Conservation (phyloP, 1,284 basidiomycete genomes). For the Pseudozyma thailandica region DNA sequence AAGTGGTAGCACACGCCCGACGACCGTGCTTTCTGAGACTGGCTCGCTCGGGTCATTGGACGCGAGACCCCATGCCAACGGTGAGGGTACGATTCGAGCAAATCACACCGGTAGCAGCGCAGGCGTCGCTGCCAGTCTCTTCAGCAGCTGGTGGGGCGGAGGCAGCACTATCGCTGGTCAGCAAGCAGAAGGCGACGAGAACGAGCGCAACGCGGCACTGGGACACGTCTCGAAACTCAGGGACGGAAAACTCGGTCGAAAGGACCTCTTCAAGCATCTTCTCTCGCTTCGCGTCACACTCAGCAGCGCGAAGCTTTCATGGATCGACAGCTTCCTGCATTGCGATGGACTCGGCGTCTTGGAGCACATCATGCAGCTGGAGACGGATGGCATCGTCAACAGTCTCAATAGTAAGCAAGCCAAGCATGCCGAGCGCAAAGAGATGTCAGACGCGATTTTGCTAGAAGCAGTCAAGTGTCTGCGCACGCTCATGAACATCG, state of each 20-base stretch:
- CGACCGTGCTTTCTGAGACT: conserved; percentile 35
- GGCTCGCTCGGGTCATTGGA: conserved; percentile 31
- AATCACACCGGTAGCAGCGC: conserved; percentile 52
- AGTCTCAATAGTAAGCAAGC: conserved; percentile 13
- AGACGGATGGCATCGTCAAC: conserved; percentile 40
- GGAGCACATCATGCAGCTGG: conserved; percentile 47
- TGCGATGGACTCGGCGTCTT: conserved; percentile 75
- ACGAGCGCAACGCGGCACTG: conserved; percentile 25
- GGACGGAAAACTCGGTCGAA: conserved; percentile 43
- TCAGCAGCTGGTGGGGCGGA: conserved; percentile 59
- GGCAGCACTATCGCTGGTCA: conserved; percentile 16
- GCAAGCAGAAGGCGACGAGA: conserved; percentile 9
- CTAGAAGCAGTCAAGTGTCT: conserved; percentile 77
- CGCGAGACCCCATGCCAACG: conserved; percentile 10
- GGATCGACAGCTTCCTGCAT: conserved; percentile 80
- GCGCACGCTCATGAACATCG: conserved; percentile 83
- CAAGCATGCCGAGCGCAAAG: conserved; percentile 47
- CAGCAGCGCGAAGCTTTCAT: conserved; percentile 81
- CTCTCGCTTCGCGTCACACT: conserved; percentile 86
- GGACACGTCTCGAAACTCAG: conserved; percentile 33
- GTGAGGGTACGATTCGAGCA: conserved; percentile 25
- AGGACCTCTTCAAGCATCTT: conserved; percentile 75
- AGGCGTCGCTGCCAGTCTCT: conserved; percentile 42
- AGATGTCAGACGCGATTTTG: conserved; percentile 56
- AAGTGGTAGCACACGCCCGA: conserved; percentile 36